Evolutionary conservation across 106 monocot species (phyloP).

Genomic region (Allium sativum): DNA sequence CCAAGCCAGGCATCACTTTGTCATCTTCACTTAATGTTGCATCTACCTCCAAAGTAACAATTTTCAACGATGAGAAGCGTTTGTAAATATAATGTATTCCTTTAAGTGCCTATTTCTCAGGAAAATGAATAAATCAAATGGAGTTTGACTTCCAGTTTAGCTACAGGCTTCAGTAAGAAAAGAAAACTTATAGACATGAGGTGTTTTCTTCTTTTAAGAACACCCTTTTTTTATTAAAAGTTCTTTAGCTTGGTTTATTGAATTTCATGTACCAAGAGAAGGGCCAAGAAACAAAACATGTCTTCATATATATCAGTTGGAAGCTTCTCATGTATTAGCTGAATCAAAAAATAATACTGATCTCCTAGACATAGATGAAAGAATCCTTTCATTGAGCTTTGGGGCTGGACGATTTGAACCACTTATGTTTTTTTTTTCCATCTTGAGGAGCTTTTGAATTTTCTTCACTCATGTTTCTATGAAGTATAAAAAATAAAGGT

Average conservation of each 20-base stretch:
- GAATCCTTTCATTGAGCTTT: constrained; percentile 24
- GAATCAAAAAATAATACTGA: too few relatives aligned
- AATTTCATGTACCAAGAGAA: too few relatives aligned
- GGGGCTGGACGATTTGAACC: constrained; percentile 1
- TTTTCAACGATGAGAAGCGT: constrained; percentile 71
- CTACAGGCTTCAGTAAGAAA: background rate
- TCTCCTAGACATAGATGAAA: constrained; percentile 24
- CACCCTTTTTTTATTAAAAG: constrained; percentile 84
- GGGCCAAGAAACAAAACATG: too few relatives aligned
- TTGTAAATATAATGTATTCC: constrained; percentile 79
- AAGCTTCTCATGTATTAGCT: too few relatives aligned
- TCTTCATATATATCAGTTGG: too few relatives aligned
- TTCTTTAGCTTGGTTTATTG: constrained; percentile 84
- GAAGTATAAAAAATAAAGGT: too few relatives aligned
- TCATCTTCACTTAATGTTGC: constrained; percentile 61
- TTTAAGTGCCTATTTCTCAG: constrained; percentile 87
- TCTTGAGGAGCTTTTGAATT: background rate
- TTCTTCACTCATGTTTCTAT: constrained; percentile 14
- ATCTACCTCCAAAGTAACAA: constrained; percentile 90
- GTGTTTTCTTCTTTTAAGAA: constrained; percentile 73
- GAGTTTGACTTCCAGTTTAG: background rate
- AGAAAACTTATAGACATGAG: constrained; percentile 67
- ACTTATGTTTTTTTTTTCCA: too few relatives aligned
- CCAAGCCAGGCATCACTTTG: constrained; percentile 82
- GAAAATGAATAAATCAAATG: too few relatives aligned